Evolutionary conservation across 2,329 filamentous ascomycete genomes (phyloP).

Genomic region (Fusarium miscanthi): DNA sequence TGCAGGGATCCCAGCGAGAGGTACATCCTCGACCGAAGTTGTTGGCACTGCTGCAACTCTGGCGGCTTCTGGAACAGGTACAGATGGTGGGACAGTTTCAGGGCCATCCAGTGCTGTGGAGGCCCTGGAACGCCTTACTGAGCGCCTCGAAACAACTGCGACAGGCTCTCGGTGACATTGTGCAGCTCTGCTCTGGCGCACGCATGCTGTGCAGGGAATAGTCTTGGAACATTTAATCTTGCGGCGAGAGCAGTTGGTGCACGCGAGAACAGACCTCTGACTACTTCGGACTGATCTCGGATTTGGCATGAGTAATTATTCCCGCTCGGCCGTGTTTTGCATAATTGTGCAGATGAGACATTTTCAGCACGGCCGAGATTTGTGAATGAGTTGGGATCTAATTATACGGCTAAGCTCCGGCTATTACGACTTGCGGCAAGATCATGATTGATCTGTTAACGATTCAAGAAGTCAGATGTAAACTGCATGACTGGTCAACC

Average conservation of each 20-base stretch:
- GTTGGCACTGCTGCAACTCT: rapidly evolving
- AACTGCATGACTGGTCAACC: rapidly evolving
- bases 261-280: background rate
- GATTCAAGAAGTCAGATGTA: rapidly evolving
- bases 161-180: slow-evolving; percentile 1
- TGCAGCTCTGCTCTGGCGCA: background rate
- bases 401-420: rapidly evolving
- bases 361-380: background rate
- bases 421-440: rapidly evolving
- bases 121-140: background rate
- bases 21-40: rapidly evolving
- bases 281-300: background rate
- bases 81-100: background rate
- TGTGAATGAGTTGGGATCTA: background rate
- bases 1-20: background rate
- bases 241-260: background rate
- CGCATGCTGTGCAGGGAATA: background rate
- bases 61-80: background rate
- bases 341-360: background rate
- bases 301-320: background rate
- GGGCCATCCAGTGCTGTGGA: background rate
- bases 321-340: background rate
- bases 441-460: rapidly evolving
- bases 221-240: slow-evolving; percentile 2
- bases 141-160: background rate